Base-by-base conservation (phyloP, 305 asterid species). In the Striga hermonthica region DNA sequence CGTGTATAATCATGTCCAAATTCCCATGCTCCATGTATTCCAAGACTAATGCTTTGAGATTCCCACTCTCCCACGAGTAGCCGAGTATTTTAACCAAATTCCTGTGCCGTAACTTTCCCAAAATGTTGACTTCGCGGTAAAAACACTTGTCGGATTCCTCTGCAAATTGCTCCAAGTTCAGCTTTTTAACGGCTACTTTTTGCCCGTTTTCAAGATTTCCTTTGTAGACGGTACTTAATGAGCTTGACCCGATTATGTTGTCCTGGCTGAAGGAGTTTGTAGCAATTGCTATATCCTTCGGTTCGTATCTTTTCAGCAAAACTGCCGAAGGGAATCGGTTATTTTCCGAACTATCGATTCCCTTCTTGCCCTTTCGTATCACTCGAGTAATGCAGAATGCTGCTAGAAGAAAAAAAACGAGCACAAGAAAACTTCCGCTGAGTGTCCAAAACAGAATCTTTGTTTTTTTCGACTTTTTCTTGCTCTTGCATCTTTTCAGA, bases 21-120 rank as follows among this genome's bases (percentile, higher is more conserved):
- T 52, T 85, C 8, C 98, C 96, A 57, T 81, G 83, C 79, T 91
- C 90, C 98, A 91, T 91, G 78, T 78, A 85, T 52, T 91, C 89
- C 56, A 91, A 69, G 40, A 88, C 86, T 41, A 91, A 35, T 4
- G 89, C 98, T 73, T 74, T 89, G 49, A 89, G 74, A 53, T 69
- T 85, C 3, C 81, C 57, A 59, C 95, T 84, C 86, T 84, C 87
- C 98, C 96, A 91, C n/a, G 96, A 94, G 43, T 84, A 91, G 8
- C 98, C 96, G 3, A 83, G 68, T 11, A 91, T 79, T 75, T 81
- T 91, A 9, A 86, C 96, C 9, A 91, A 79, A 67, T 91, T 89
- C 78, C 79, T 82, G 70, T 91, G 96, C 69, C 87, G 75, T 65
- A 91, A 16, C 45, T 74, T 84, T 54, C 84, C 80, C 64, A 89